Evolutionary conservation across 2,329 filamentous ascomycete species (phyloP), one percentile per base, ranked within the genome.

Genomic region (Penicillium expansum): DNA sequence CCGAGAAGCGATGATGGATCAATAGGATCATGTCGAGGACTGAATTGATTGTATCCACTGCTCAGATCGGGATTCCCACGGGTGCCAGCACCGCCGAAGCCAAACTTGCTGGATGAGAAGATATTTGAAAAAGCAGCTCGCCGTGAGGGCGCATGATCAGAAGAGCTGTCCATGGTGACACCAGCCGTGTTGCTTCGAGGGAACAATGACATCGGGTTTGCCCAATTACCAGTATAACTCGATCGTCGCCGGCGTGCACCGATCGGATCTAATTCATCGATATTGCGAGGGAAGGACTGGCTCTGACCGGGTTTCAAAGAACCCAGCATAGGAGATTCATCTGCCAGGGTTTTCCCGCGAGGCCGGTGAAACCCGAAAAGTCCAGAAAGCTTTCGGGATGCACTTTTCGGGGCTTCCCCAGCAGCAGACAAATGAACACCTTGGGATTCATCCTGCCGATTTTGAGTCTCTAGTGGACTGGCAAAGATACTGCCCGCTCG

Each of bases 231-330:
- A 7, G 83, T 83, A 65, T 85, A 80, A 61, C 83, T 86, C 22
- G 79, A 71, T 59, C 84, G 80, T 24, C 85, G 79, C 53, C 79
- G 77, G 54, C 79, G 77, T 24, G 75, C 73, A 10, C 77, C 79
- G 42, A 77, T 77, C 4, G 79, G 74, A 62, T 84, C 82, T 39
- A 79, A 69, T 9, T 85, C 80, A 47, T 79, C 77, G 32, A 77
- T 48, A 59, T 80, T 79, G 35, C 83, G 77, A 14, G 85, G 85
- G 67, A 87, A 81, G n/a, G 84, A 87, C 60, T 86, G 84, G 58
- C 83, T 86, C 60, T 87, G 83, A 0, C 80, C 78, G 47, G 81
- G 74, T 61, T 85, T 85, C 59, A 86, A 68, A n/a, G 80, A 80
- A 16, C 84, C 84, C 30, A 86, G 67, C 38, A 80, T 69, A 41